Evolutionary conservation across 2,329 filamentous ascomycete species (phyloP).

Genomic region (Phaeosphaeria sp.): DNA sequence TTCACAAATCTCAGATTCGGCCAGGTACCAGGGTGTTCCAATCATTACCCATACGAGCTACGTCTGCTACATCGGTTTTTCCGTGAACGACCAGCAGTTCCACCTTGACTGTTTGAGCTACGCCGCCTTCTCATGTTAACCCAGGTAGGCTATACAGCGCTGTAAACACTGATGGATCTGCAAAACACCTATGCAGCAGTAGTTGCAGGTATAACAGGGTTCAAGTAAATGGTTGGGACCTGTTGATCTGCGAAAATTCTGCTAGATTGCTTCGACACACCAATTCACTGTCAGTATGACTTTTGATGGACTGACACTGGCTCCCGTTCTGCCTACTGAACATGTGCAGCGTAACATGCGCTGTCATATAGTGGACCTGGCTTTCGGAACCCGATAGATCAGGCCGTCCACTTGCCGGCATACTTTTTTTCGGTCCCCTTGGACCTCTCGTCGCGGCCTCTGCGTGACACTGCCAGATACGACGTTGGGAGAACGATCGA

Average conservation of each 20-base stretch:
- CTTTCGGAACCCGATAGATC: conserved; percentile 3
- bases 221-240: background rate
- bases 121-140: background rate
- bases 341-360: background rate
- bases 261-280: background rate
- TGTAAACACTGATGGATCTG: conserved; percentile 1
- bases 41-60: conserved; percentile 34
- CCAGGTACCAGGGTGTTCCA: conserved; percentile 11
- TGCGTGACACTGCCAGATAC: background rate
- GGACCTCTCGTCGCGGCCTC: background rate
- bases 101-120: conserved; percentile 1
- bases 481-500: background rate
- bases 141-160: background rate
- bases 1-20: conserved; percentile 13
- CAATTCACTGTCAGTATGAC: background rate
- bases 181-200: background rate
- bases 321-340: background rate
- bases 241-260: background rate
- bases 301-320: background rate
- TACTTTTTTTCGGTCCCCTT: background rate
- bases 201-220: background rate
- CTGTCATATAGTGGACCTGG: background rate
- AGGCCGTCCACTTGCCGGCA: conserved; percentile 3
- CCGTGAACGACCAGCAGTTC: conserved; percentile 2
- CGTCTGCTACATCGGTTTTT: background rate